Base-by-base conservation (phyloP, 129 eudicot genomes). In the Flaveria bidentis region DNA sequence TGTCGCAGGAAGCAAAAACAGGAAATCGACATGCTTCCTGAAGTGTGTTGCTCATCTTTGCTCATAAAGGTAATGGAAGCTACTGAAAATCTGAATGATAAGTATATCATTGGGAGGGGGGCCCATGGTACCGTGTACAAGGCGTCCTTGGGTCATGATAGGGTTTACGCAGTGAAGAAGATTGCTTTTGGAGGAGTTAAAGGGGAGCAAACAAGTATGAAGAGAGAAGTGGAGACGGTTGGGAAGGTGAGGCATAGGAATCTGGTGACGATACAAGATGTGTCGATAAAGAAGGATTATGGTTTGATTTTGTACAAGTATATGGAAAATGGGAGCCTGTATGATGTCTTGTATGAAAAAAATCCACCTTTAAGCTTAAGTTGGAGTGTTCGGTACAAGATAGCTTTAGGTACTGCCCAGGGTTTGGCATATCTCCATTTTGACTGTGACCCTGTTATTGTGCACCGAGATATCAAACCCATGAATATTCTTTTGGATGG, bases 61-160 rank as follows among this genome's bases (percentile, higher is more conserved):
- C 81, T 90, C 56, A 81, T 78, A 23, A 84, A 85, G 81, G 86
- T 88, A 41, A 63, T 90, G 75, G 89, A 75, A 78, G 96, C 92
- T 44, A 90, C 98, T 13, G 98, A 85, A 78, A 88, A 86, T 61
- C 82, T 90, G 61, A 83, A 85, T 39, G 92, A 85, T 14, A 85
- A 68, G 84, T 88, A 86, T 71, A 74, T 93, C 72, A 80, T 90
- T 8, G 98, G 98, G 84, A 93, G 84, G 63, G 63, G 98, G 74
- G 92, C 91, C 67, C 97, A 93, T 69, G 98, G 97, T 50, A 90
- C 85, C 1, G 97, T 93, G 17, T 93, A 93, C 74, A 93, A 85
- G 89, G 98, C 89, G 17, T 76, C 61, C 7, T 64, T 90, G 76
- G 86, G 84, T 60, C 84, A 89, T n/a, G 86, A 75, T 3, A 76